Evolutionary conservation across 495 filamentous ascomycete species (phyloP).

Genomic region (Ascodesmis nigricans): DNA sequence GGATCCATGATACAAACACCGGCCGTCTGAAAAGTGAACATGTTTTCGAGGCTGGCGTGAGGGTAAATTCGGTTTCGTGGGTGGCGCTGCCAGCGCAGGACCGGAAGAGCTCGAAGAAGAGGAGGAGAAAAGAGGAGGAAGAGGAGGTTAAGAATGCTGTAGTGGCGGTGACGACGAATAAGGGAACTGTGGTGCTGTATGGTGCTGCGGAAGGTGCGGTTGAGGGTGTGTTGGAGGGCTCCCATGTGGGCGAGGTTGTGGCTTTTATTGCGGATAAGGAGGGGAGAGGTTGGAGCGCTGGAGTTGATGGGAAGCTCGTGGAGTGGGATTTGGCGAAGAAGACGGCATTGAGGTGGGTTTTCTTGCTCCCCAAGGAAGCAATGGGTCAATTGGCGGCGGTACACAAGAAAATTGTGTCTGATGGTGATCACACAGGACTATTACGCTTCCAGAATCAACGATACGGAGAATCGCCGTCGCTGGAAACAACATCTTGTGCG

Average conservation of each 20-base stretch:
- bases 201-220: slow-evolving; percentile 32
- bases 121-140: slow-evolving; percentile 31
- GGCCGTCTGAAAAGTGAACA: slow-evolving; percentile 36
- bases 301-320: slow-evolving; percentile 36
- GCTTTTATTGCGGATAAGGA: slow-evolving; percentile 30
- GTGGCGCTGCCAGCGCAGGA: slow-evolving; percentile 17
- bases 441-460: slow-evolving; percentile 29
- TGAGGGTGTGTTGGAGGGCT: slow-evolving; percentile 29
- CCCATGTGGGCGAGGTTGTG: slow-evolving; percentile 32
- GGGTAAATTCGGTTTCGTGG: slow-evolving; percentile 36
- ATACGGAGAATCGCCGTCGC: slow-evolving; percentile 26
- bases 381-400: slow-evolving; percentile 5
- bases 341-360: slow-evolving; percentile 27
- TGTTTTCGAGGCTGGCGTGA: slow-evolving; percentile 29
- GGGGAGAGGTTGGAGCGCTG: slow-evolving; percentile 36
- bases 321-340: slow-evolving; percentile 36
- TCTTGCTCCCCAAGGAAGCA: slow-evolving; percentile 14
- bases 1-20: slow-evolving; percentile 37
- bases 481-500: slow-evolving; percentile 30
- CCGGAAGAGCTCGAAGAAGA: slow-evolving; percentile 23
- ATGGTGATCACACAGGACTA: slow-evolving; percentile 22
- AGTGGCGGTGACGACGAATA: slow-evolving; percentile 33
- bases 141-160: slow-evolving; percentile 26
- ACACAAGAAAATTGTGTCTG: not conserved
- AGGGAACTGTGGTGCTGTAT: slow-evolving; percentile 33